Evolutionary conservation across 2,329 filamentous ascomycete species (phyloP), one percentile per base, ranked within the genome.

Genomic region (Aspergillus costaricaensis): DNA sequence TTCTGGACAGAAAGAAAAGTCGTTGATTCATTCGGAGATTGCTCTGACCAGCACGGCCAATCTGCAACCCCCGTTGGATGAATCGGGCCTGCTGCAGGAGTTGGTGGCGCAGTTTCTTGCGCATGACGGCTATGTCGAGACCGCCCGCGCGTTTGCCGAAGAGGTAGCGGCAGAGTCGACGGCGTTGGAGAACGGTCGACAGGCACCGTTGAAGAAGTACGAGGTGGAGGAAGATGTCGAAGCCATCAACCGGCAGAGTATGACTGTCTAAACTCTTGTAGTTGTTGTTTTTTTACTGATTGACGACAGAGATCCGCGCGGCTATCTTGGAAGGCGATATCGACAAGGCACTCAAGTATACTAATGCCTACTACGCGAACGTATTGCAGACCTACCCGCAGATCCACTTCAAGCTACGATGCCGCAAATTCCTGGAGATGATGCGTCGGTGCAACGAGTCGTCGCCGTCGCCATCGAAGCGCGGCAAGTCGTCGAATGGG

Each of bases 361-460:
- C 91, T 3, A 86, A 88, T 53, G 81, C 83, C 12, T 91, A 88
- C 70, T 99, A 97, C 69, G 90, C 91, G 5, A 83, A 85, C 23
- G 92, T 98, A 1, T 83, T 99, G 17, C 83, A 86, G 50, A 85
- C 91, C 21, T 92, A 96, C 70, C 87, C 91, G 57, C 87, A 92
- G 57, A 92, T 97, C 15, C 88, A 93, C 72, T 98, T 99, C 77
- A 90, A 88, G 60, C 81, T 99, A 52, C 87, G 89, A 66, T 97
- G 93, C 72, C 88, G 92, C 62, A 96, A 95, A 73, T 97, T 98
- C 74, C 89, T 98, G 62, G 95, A 99, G 76, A 94, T 99, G 89
- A 92, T 96, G 69, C 86, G 90, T 43, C 85, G 84, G 60, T 88
- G 88, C 38, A 87, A 88, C 2, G 89, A 93, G 67, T 76, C 90